A percentile compares a stretch with the other conserved stretches of the same genome.
These are phyloP conservation scores for Eimeria brunetti DNA, from an alignment of 169 alveolate genomes.

Conservation along the genomic window DNA sequence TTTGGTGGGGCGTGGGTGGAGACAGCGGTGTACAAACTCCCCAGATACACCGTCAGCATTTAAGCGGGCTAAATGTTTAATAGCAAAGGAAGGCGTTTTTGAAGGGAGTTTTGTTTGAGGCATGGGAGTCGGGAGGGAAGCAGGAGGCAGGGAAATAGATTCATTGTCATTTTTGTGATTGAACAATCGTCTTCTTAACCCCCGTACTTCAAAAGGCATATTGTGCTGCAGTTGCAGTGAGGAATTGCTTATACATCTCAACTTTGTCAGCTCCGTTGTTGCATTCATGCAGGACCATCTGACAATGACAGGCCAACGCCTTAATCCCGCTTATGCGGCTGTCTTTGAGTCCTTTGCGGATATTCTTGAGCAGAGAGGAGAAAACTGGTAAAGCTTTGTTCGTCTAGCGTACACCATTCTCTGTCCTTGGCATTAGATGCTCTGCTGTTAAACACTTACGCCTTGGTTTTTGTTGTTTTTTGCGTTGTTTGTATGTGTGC, in stretches of 20 bases:
- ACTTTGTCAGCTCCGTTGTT: not conserved
- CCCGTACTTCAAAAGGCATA: not conserved
- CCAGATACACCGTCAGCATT: not conserved
- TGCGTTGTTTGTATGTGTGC: not conserved
- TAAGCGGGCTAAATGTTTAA: no score
- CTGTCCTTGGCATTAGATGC: not conserved
- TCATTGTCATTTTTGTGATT: not conserved
- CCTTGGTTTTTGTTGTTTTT: not conserved
- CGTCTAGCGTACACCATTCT: not conserved
- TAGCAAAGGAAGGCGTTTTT: no score
- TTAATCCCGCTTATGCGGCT: constrained; percentile 78
- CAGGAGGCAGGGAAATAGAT: not conserved
- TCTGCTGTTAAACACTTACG: not conserved
- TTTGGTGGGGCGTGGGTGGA: not conserved
- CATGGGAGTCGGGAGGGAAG: not conserved
- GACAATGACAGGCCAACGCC: constrained; percentile 72
- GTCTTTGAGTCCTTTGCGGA: constrained; percentile 44
- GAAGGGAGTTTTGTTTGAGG: not conserved
- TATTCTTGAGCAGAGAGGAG: constrained; percentile 71
- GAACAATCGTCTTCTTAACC: not conserved
- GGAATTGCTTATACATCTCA: not conserved
- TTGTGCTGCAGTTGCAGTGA: not conserved
- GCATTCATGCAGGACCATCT: constrained; percentile 55
- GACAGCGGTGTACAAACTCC: not conserved
- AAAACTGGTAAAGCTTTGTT: constrained; percentile 40